Evolutionary conservation across 768 basidiomycete genomes (phyloP), one percentile per base, ranked within the genome.

Genomic region (Pleurotus djamor): DNA sequence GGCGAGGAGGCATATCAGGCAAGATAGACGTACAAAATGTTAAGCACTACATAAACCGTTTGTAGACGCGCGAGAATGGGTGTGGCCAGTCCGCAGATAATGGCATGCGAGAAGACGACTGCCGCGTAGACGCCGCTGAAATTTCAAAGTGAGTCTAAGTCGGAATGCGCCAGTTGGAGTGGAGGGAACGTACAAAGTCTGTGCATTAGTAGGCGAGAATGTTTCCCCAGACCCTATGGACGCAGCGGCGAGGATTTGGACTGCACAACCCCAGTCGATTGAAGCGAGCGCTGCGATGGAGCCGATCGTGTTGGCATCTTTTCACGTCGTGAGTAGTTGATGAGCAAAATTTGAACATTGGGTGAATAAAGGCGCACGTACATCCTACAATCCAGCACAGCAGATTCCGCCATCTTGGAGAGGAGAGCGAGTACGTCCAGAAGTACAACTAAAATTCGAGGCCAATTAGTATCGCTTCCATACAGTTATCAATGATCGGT

Each of bases 31-130:
- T 68, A 87, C 86, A 83, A 52, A 32, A 91, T 70, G 66, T 92
- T 92, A 44, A 92, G 75, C n/a, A 82, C 63, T 17, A 91, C 82
- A 64, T 88, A 92, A 7, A 88, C 69, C 16, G 79, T 85, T 68
- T 93, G 91, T 12, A 92, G 65, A 33, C 89, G 77, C 1, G 91
- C 91, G 14, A 93, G 75, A 34, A 86, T 52, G 7, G 76, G 68
- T 1, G 90, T 90, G 13, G 83, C 88, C 13, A 91, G 75, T 62
- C 87, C 87, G 64, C 89, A 91, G 28, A 89, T 67, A 1, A 85
- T 59, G 0, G 79, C 88, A 66, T 92, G 88, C 2, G 81, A 75
- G 17, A 88, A 55, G 10, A 92, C 65, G 52, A 93, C 71, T 4
- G 79, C 87, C 16, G 74, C 74, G 63, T 85, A 93, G 4, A 91